Percentiles rank a stretch among this genome's conserved stretches.
Conservation (phyloP, 257 asterid species). For the Scutellaria minor region DNA sequence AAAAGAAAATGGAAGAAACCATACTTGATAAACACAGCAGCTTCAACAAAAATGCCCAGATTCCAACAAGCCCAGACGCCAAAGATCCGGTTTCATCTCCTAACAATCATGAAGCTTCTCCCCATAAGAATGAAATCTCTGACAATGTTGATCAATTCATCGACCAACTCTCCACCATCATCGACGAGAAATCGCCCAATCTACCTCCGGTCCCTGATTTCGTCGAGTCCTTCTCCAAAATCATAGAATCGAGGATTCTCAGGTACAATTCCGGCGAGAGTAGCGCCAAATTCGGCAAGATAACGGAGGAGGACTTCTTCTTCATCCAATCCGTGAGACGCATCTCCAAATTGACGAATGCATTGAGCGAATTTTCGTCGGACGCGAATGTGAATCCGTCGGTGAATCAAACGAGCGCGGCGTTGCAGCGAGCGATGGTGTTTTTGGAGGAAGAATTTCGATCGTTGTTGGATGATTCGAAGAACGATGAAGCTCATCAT, state of each 20-base stretch:
- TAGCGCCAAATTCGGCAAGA: conserved; percentile 34
- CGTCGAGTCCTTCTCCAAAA: conserved; percentile 48
- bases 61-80: conserved; percentile 21
- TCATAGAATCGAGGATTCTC: conserved; percentile 53
- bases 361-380: conserved; percentile 50
- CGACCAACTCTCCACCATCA: conserved; percentile 33
- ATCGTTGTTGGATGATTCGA: conserved; percentile 54
- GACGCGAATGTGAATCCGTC: conserved; percentile 38
- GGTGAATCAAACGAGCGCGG: conserved; percentile 53
- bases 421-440: conserved; percentile 74
- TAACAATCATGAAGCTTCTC: not conserved
- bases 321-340: conserved; percentile 65
- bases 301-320: conserved; percentile 52
- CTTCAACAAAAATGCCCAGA: conserved; percentile 31
- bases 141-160: conserved; percentile 55
- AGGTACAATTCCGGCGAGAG: conserved; percentile 43
- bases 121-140: conserved; percentile 31
- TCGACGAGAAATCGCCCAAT: conserved; percentile 51
- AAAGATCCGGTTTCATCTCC: conserved; percentile 20
- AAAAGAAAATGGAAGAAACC: conserved; percentile 46
- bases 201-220: conserved; percentile 51
- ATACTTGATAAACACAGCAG: conserved; percentile 36
- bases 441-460: conserved; percentile 79
- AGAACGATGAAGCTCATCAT: not conserved
- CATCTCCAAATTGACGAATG: conserved; percentile 51